Base-by-base conservation (phyloP, 2,329 filamentous ascomycete species). In the Emmonsia crescens region DNA sequence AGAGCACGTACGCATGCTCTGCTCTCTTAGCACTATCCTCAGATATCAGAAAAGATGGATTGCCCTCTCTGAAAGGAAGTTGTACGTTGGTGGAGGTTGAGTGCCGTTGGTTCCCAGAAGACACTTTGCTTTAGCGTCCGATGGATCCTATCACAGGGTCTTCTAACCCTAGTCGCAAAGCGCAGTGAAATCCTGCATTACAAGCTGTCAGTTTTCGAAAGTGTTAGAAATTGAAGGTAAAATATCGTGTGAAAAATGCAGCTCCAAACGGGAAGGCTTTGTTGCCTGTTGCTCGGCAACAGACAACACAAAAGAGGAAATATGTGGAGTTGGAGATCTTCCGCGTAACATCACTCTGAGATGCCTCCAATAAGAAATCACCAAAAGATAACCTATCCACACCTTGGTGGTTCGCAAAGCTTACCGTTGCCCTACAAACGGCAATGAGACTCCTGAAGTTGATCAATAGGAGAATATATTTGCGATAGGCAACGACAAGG, bases 261-360 rank as follows among this genome's bases (percentile, higher is more conserved):
- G 16, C 33, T 1, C 8, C 16, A 57, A 46, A 29, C 19, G 36
- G 24, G 19, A 8, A 33, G 2, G 21, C 4, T 57, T 44, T 42
- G 54, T 46, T 57, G 55, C 38, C 27, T 57, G 24, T 44, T 57
- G 55, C 38, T 46, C 3, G 38, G 38, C 55, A 57, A 57, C 52
- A n/a, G 24, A 29, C 38, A 5, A 31, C n/a, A n/a, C n/a, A 5
- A 57, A 27, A 10, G 27, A 19, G 36, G 55, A 40, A 29, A 55
- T 55, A 10, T 55, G 21, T 48, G 14, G 6, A 14, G 14, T 5
- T 27, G 27, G 21, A 16, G 46, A 27, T 48, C 14, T 16, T 14
- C 21, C 46, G n/a, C 10, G 10, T 3, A 49, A 27, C 2, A 27
- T 29, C 46, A 49, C 24, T 21, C 29, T 3, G 10, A 31, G 14